Percentiles rank a stretch among this genome's conserved stretches.
phyloP scores from a whole-genome alignment of 169 alveolate species.

The Eimeria praecox region DNA sequence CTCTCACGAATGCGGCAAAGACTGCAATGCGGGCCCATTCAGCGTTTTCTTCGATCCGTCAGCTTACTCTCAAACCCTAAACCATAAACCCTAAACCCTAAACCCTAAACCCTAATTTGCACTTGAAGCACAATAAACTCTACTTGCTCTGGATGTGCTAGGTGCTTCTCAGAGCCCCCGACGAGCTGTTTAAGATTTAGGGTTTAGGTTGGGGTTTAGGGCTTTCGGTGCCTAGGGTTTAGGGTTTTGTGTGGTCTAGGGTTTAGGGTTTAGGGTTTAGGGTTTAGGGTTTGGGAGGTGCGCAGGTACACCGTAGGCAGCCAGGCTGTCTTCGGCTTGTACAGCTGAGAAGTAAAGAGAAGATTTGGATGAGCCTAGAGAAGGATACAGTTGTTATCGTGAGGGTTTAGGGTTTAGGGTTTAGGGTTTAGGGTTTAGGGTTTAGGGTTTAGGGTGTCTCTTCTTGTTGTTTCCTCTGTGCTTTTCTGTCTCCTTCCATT shows the following conservation, averaged over 20 bases:
- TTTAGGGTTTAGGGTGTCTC: too few relatives aligned
- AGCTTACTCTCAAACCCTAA: too few relatives aligned
- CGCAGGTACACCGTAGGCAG: neutral
- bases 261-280: conserved; percentile 23
- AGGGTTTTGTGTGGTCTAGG: neutral
- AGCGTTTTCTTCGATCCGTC: conserved; percentile 65
- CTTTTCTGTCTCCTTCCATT: too few relatives aligned
- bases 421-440: conserved; percentile 31
- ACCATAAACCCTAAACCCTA: conserved; percentile 9
- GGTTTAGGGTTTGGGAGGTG: conserved; percentile 23
- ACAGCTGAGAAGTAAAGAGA: neutral
- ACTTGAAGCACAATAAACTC: neutral
- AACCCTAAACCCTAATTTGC: neutral
- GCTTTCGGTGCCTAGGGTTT: neutral
- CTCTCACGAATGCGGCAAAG: conserved; percentile 66
- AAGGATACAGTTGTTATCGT: neutral
- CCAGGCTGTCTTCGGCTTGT: neutral
- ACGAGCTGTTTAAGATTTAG: neutral
- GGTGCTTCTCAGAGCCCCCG: too few relatives aligned
- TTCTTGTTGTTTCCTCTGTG: too few relatives aligned
- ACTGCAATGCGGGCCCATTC: conserved; percentile 76
- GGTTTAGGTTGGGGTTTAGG: neutral
- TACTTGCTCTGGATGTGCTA: too few relatives aligned
- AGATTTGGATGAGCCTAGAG: neutral
- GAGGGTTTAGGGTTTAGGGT: conserved; percentile 33